A percentile compares a stretch with the other conserved stretches of the same genome.
Evolutionary conservation across 495 filamentous ascomycete species (phyloP).

Genomic region (Platismatia glauca): DNA sequence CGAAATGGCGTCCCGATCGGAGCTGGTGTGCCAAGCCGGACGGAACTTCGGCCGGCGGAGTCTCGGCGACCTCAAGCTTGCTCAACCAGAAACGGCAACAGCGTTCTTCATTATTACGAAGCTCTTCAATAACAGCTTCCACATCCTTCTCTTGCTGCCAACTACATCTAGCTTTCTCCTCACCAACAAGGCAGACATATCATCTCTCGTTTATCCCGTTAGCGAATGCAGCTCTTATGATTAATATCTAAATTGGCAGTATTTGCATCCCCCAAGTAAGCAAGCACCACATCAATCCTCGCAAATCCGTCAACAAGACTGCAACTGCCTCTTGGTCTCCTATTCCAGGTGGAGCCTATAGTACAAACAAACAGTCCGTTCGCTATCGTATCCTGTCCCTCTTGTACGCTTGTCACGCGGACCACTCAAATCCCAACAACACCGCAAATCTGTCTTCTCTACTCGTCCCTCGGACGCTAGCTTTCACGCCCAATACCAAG

Average conservation of each 20-base stretch:
- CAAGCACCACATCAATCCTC: conserved; percentile 3
- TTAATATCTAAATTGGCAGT: conserved; percentile 8
- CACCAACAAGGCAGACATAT: not conserved
- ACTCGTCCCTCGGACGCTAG: conserved; percentile 68
- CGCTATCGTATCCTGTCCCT: not conserved
- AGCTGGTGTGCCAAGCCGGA: not conserved
- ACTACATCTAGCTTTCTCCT: conserved; percentile 7
- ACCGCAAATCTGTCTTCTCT: conserved; percentile 84
- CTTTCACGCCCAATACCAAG: conserved; percentile 68
- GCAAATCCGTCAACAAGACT: not conserved
- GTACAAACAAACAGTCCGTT: not conserved
- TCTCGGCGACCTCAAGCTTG: not conserved
- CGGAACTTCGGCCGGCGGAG: not conserved
- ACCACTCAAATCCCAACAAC: conserved; percentile 30
- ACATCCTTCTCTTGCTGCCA: not conserved
- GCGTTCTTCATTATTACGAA: conserved; percentile 1
- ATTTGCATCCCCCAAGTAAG: conserved; percentile 10
- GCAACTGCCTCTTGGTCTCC: not conserved
- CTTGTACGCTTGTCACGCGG: not conserved
- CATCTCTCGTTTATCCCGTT: not conserved
- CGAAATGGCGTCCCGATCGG: too few species aligned
- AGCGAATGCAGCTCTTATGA: conserved; percentile 3
- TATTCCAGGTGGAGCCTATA: not conserved
- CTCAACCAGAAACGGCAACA: not conserved
- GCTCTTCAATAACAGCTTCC: not conserved